Evolutionary conservation across 306 rosid genomes (phyloP).

Genomic region (Cicer chorassanicum): DNA sequence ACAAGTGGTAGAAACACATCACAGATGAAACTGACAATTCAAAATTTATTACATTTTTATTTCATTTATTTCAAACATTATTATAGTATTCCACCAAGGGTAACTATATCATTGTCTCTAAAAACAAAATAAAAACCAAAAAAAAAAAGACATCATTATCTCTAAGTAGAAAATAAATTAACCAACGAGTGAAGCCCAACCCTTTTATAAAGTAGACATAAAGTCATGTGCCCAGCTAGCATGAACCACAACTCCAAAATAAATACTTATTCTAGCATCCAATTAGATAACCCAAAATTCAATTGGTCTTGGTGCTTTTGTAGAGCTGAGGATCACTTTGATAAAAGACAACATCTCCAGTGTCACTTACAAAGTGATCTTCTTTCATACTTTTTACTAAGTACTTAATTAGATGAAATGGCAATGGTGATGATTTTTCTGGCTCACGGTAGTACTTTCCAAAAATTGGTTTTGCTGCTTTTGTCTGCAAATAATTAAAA

Average conservation of each 20-base stretch:
- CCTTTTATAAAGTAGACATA: constrained; percentile 11
- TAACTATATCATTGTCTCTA: constrained; percentile 30
- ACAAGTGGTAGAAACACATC: constrained; percentile 17
- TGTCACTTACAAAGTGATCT: constrained; percentile 86
- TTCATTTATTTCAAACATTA: not conserved
- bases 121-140: not conserved
- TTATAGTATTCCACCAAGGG: not conserved
- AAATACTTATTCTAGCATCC: not conserved
- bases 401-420: constrained; percentile 69
- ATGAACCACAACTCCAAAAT: constrained; percentile 29
- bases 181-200: not conserved
- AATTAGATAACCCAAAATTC: constrained; percentile 21
- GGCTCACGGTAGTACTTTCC: constrained; percentile 92
- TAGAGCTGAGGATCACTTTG: constrained; percentile 60
- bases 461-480: constrained; percentile 70
- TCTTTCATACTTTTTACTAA: constrained; percentile 61
- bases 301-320: constrained; percentile 41
- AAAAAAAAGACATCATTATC: not conserved
- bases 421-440: constrained; percentile 76
- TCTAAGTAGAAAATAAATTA: constrained; percentile 14
- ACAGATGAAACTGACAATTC: constrained; percentile 36
- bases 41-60: constrained; percentile 38
- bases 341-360: constrained; percentile 74
- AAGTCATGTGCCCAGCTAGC: not conserved
- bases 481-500: constrained; percentile 55